Conservation (phyloP, 306 rosid species). For the Adenanthera pavonina region DNA sequence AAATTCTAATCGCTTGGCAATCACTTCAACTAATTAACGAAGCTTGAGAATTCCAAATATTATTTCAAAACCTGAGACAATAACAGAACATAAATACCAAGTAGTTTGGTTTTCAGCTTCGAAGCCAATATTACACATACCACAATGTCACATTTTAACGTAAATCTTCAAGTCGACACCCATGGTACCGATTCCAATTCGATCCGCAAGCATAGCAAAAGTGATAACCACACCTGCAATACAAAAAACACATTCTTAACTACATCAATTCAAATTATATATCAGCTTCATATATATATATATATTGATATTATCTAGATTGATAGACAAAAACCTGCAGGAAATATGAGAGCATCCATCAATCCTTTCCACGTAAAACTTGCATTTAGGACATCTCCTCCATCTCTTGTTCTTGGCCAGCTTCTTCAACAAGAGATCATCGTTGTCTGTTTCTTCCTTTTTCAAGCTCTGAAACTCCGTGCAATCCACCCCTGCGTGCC, state of each 20-base stretch:
- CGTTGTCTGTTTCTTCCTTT: conserved; percentile 37
- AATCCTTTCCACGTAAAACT: conserved; percentile 56
- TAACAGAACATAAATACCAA: not conserved
- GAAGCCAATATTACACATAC: too few relatives aligned
- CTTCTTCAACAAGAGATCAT: conserved; percentile 56
- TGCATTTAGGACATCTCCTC: conserved; percentile 64
- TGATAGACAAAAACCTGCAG: conserved; percentile 51
- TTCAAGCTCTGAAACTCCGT: conserved; percentile 43
- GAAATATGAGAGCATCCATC: conserved; percentile 54
- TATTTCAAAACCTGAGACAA: not conserved
- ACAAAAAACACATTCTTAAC: not conserved
- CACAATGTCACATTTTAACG: not conserved
- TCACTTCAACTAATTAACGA: not conserved
- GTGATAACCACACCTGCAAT: conserved; percentile 47
- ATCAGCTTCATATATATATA: too few relatives aligned
- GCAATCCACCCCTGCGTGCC: conserved; percentile 65
- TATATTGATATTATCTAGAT: too few relatives aligned
- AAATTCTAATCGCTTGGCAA: not conserved
- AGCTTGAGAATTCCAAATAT: not conserved
- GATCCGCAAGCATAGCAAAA: conserved; percentile 60
- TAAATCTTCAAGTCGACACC: not conserved
- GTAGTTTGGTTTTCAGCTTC: too few relatives aligned
- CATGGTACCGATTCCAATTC: conserved; percentile 23
- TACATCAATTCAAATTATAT: too few relatives aligned
- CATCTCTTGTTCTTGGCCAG: conserved; percentile 52